phyloP scores from a whole-genome alignment of 371 early-diverging fungal genomes.

The Umbelopsis sp. region DNA sequence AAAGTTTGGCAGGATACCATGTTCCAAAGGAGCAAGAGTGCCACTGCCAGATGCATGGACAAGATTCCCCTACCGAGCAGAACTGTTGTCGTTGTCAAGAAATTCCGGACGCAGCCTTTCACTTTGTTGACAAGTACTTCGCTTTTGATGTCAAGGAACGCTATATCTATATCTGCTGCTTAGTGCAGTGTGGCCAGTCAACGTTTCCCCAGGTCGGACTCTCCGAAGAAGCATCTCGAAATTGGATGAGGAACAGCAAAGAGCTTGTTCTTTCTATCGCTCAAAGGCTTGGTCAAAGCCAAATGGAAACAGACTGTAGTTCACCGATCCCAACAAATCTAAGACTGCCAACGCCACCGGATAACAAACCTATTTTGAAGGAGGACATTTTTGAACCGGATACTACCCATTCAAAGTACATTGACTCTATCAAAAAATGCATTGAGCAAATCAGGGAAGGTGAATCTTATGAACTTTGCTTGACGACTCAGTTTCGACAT shows the following conservation, averaged over 20 bases:
- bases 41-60: conserved; percentile 28
- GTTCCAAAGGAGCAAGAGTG: conserved; percentile 49
- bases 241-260: conserved; percentile 34
- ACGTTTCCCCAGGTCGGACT: conserved; percentile 23
- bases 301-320: conserved; percentile 20
- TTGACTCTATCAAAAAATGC: conserved; percentile 66
- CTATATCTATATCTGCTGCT: conserved; percentile 50
- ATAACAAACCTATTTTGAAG: conserved; percentile 11
- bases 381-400: not conserved
- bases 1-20: conserved; percentile 64
- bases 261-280: not conserved
- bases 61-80: not conserved
- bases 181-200: conserved; percentile 33
- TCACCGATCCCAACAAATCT: conserved; percentile 19
- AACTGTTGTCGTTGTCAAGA: conserved; percentile 42
- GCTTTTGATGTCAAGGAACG: conserved; percentile 69
- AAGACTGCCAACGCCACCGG: conserved; percentile 34
- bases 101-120: conserved; percentile 83
- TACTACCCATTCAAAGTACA: conserved; percentile 53
- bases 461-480: conserved; percentile 93
- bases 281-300: conserved; percentile 16
- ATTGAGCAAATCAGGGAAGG: conserved; percentile 78
- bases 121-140: conserved; percentile 81
- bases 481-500: conserved; percentile 83
- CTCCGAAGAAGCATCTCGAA: conserved; percentile 20